These are phyloP conservation scores for Chernovozyma aurita DNA, from an alignment of 1,139 yeast genomes.

Conservation along the genomic window DNA sequence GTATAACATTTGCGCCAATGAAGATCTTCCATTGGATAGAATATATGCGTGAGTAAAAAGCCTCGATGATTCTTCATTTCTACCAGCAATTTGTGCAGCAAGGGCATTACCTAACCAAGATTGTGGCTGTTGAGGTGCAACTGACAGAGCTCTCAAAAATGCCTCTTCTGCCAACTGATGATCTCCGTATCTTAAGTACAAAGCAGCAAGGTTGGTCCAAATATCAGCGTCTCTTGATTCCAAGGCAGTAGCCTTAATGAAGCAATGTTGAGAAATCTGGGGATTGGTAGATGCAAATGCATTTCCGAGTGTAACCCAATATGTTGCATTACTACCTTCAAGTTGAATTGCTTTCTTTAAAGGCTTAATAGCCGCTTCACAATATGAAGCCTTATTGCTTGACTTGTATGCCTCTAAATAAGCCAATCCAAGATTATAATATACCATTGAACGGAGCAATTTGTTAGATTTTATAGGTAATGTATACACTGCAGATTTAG, in stretches of 20 bases:
- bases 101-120: slow-evolving; percentile 91
- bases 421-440: slow-evolving; percentile 70
- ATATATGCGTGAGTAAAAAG: slow-evolving; percentile 75
- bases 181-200: slow-evolving; percentile 70
- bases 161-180: slow-evolving; percentile 69
- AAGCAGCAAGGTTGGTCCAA: slow-evolving; percentile 81
- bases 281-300: slow-evolving; percentile 58
- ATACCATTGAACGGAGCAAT: slow-evolving; percentile 53
- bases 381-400: slow-evolving; percentile 19
- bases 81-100: slow-evolving; percentile 56
- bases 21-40: slow-evolving; percentile 68
- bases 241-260: slow-evolving; percentile 71
- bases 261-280: slow-evolving; percentile 85
- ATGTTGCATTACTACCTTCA: slow-evolving; percentile 64
- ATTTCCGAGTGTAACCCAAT: slow-evolving; percentile 83
- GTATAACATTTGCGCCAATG: slow-evolving; percentile 68
- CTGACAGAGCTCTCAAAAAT: slow-evolving; percentile 68
- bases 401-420: slow-evolving; percentile 46
- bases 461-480: slow-evolving; percentile 37
- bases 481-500: slow-evolving; percentile 23
- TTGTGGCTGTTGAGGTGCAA: slow-evolving; percentile 71
- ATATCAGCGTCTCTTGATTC: slow-evolving; percentile 63
- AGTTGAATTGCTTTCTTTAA: slow-evolving; percentile 66
- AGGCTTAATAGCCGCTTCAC: slow-evolving; percentile 49
- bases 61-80: slow-evolving; percentile 44